These are phyloP conservation scores for Blepharisma stoltei DNA, from an alignment of 73 alveolate genomes.

Conservation along the genomic window DNA sequence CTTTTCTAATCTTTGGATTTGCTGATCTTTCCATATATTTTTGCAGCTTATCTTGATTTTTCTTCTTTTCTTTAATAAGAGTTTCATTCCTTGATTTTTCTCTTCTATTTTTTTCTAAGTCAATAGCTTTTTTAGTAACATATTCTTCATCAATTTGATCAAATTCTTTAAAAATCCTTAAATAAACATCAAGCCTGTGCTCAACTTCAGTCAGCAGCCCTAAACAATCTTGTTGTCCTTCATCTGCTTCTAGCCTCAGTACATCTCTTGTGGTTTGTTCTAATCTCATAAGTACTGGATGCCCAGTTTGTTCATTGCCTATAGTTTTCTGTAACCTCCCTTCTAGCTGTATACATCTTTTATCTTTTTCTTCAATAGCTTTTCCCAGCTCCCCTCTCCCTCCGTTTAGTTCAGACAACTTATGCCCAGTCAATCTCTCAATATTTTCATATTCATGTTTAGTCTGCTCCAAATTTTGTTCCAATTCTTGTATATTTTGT, in stretches of 20 bases:
- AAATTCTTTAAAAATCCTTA: neutral
- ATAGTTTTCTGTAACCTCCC: neutral
- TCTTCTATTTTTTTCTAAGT: conserved; percentile 25
- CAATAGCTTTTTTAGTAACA: neutral
- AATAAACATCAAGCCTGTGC: neutral
- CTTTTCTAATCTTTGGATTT: conserved; percentile 18
- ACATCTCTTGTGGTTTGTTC: conserved; percentile 10
- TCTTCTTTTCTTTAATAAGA: neutral
- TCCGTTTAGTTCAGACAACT: neutral
- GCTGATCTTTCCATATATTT: conserved; percentile 18
- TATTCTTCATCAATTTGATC: neutral
- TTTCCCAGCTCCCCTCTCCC: neutral
- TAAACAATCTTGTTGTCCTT: conserved; percentile 20
- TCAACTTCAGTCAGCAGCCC: neutral
- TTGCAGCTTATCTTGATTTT: neutral
- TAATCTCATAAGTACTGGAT: neutral
- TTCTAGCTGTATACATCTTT: conserved; percentile 5
- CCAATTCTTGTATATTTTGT: conserved; percentile 17
- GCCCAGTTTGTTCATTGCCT: neutral
- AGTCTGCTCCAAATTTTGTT: conserved; percentile 19
- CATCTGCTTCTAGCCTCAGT: neutral
- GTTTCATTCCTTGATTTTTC: neutral
- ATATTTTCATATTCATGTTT: conserved; percentile 16
- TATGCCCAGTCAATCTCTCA: neutral
- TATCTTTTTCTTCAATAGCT: conserved; percentile 19